Evolutionary conservation across 768 basidiomycete species (phyloP), one percentile per base, ranked within the genome.

Genomic region (Sarcomyxa edulis): DNA sequence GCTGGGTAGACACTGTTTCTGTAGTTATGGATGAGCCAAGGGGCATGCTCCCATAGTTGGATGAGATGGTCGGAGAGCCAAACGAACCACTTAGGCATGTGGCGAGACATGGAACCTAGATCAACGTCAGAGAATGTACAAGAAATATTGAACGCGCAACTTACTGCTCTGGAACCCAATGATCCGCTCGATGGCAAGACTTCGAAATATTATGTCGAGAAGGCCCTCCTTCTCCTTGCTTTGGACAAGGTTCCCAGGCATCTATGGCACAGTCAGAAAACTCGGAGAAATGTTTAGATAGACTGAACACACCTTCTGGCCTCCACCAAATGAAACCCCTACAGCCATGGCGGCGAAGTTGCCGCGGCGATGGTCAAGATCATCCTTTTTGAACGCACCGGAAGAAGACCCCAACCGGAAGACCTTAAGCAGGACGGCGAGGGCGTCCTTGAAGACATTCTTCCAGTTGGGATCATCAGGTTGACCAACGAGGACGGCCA

Each of bases 1-100:
- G 18, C 22, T 8, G 45, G 8, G 28, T 21, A 47, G 4, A 37
- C 21, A 11, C 34, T 43, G 12, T 35, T 27, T 7, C 10, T 14
- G 20, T 35, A 45, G 27, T 43, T 43, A 5, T 15, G 25, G 11
- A 22, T 21, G 16, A 45, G 42, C 4, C 30, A 28, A 7, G 35
- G 35, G 16, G 24, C n/a, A n/a, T n/a, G n/a, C n/a, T n/a, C n/a
- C n/a, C n/a, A n/a, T n/a, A n/a, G 32, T 16, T 16, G 8, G 20
- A 16, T 16, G 9, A 12, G 11, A 10, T 21, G 12, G 20, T 15
- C 21, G 24, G 8, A n/a, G 26, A 21, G 12, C 3, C 8, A 18
- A n/a, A n/a, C 4, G 9, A 19, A 7, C 7, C 8, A n/a, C n/a
- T 32, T 32, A 11, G 19, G 31, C 31, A 32, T n/a, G 19, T 9